Percentiles rank a stretch among this genome's conserved stretches.
Conservation (phyloP, 768 basidiomycete species). For the Phaeotremella skinneri region DNA sequence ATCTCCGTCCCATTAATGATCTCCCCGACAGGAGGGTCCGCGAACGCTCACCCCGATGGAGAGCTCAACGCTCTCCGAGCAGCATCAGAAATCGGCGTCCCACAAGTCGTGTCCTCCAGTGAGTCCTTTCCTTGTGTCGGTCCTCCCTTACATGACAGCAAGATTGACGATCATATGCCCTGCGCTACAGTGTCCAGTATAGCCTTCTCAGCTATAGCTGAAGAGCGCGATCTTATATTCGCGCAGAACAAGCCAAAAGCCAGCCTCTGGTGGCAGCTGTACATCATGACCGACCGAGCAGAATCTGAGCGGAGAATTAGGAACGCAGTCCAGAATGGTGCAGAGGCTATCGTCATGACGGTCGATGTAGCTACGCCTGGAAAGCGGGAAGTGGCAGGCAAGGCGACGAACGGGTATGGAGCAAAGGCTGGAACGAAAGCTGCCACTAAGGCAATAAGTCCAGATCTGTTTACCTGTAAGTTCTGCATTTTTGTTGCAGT, state of each 20-base stretch:
- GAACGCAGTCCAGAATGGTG: neutral
- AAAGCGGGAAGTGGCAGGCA: neutral
- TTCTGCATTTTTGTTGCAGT: neutral
- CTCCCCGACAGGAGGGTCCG: neutral
- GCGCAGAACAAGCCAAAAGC: neutral
- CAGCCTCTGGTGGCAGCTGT: neutral
- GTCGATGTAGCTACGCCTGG: neutral
- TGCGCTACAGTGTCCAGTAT: neutral
- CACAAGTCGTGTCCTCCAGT: neutral
- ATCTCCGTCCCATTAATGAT: neutral
- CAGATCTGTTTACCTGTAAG: neutral
- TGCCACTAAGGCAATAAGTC: neutral
- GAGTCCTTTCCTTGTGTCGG: neutral
- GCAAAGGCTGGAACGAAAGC: neutral
- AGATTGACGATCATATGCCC: too few relatives aligned
- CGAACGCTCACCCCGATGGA: neutral
- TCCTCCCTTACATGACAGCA: neutral
- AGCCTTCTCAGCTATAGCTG: neutral
- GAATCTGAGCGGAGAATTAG: neutral
- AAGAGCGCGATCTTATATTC: neutral
- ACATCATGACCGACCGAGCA: neutral
- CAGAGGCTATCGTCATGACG: neutral
- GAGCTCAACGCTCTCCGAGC: neutral
- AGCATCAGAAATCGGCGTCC: neutral
- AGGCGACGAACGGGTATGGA: neutral